Percentiles rank a stretch among this genome's conserved stretches.
Evolutionary conservation across 1,284 basidiomycete genomes (phyloP).

Genomic region (Agaricales sp.): DNA sequence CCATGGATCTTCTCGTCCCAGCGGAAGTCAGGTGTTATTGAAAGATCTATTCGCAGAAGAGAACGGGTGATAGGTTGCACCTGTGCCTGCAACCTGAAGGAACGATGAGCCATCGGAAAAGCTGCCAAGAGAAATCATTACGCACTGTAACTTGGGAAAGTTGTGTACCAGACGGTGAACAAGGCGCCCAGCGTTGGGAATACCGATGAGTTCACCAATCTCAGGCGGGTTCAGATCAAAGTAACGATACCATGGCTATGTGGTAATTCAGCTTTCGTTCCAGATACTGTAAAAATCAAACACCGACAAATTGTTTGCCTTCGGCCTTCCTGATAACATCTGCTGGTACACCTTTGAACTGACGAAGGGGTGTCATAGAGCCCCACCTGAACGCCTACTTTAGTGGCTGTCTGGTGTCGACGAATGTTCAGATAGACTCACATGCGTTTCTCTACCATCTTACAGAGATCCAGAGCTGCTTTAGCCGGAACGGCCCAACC

Average conservation of each 20-base stretch:
- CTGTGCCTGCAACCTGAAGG: slow-evolving; percentile 72
- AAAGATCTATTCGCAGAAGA: slow-evolving; percentile 80
- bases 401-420: slow-evolving; percentile 2
- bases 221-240: slow-evolving; percentile 84
- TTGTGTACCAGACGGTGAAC: slow-evolving; percentile 94
- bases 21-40: slow-evolving; percentile 91
- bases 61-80: slow-evolving; percentile 91
- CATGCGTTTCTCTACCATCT: slow-evolving; percentile 94
- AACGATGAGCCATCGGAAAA: no score
- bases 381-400: slow-evolving; percentile 67
- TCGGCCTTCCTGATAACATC: slow-evolving; percentile 92
- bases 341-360: slow-evolving; percentile 84
- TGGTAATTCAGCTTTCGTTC: no score
- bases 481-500: slow-evolving; percentile 96
- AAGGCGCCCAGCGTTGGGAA: slow-evolving; percentile 85
- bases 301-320: slow-evolving; percentile 88
- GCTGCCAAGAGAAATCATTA: slow-evolving; percentile 15
- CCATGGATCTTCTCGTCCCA: slow-evolving; percentile 97
- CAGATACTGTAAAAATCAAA: slow-evolving; percentile 6
- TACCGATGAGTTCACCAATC: slow-evolving; percentile 89
- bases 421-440: slow-evolving; percentile 20
- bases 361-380: slow-evolving; percentile 94
- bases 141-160: slow-evolving; percentile 91
- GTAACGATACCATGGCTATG: slow-evolving; percentile 91
- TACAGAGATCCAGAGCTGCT: slow-evolving; percentile 88